phyloP scores from a whole-genome alignment of 164 flowering plant genomes.

The Macadamia tetraphylla region DNA sequence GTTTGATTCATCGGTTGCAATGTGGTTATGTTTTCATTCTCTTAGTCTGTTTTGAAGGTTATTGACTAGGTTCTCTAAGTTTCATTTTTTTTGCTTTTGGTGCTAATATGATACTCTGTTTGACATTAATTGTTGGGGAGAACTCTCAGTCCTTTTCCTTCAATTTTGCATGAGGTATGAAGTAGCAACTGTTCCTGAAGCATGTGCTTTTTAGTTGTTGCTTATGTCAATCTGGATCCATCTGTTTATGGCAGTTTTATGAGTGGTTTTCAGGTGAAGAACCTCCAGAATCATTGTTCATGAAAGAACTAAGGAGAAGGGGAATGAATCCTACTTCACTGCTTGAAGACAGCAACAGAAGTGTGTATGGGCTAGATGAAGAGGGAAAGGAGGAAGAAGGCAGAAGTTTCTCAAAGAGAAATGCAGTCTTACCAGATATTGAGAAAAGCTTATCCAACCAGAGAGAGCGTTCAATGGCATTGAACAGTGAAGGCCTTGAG shows the following conservation, averaged over 20 bases:
- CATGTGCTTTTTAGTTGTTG: background rate
- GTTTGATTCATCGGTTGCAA: background rate
- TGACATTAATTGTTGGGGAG: background rate
- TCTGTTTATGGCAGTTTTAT: background rate
- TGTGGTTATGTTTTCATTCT: too few relatives aligned
- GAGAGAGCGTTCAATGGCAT: slow-evolving; percentile 73
- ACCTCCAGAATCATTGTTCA: slow-evolving; percentile 91
- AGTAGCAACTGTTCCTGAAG: background rate
- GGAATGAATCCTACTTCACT: slow-evolving; percentile 88
- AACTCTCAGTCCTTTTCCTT: background rate
- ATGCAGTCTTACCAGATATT: slow-evolving; percentile 47
- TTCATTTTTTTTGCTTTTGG: background rate
- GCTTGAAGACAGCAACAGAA: slow-evolving; percentile 62
- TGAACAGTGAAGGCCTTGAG: slow-evolving; percentile 99
- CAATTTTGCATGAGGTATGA: background rate
- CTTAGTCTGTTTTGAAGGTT: background rate
- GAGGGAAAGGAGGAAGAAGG: slow-evolving; percentile 44
- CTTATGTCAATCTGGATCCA: background rate
- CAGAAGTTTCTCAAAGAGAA: slow-evolving; percentile 40
- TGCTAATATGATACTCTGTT: background rate
- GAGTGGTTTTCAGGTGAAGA: slow-evolving; percentile 61
- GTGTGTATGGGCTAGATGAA: slow-evolving; percentile 30
- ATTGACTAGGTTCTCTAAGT: background rate
- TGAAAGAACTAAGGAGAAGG: slow-evolving; percentile 82
- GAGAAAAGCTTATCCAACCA: slow-evolving; percentile 59